Evolutionary conservation across 1,139 yeast genomes (phyloP).

Genomic region (Blastobotrys aristatus): DNA sequence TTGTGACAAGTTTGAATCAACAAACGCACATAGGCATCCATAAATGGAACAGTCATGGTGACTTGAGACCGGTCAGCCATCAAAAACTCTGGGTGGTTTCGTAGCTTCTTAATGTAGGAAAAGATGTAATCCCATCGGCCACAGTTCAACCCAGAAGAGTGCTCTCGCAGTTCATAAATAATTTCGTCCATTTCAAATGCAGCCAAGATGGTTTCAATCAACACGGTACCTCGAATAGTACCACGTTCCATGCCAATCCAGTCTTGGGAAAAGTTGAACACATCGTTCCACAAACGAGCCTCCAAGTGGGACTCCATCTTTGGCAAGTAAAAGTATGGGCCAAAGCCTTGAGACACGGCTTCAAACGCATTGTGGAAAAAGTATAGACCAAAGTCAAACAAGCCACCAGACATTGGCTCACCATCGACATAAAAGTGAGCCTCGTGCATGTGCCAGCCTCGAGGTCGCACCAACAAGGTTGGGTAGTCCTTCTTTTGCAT

Average conservation of each 20-base stretch:
- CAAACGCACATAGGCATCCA: conserved; percentile 63
- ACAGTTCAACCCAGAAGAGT: conserved; percentile 72
- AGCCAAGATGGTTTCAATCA: conserved; percentile 71
- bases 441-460: conserved; percentile 83
- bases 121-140: conserved; percentile 84
- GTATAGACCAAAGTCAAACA: conserved; percentile 73
- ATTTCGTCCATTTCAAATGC: conserved; percentile 81
- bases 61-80: conserved; percentile 72
- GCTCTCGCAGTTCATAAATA: conserved; percentile 68
- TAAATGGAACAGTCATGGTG: conserved; percentile 70
- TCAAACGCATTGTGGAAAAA: conserved; percentile 70
- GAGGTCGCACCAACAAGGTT: conserved; percentile 74
- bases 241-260: conserved; percentile 62
- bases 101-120: conserved; percentile 62
- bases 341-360: conserved; percentile 54
- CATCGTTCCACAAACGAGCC: conserved; percentile 76
- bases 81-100: conserved; percentile 57
- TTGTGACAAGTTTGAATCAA: conserved; percentile 68
- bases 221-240: conserved; percentile 71
- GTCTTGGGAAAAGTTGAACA: conserved; percentile 66
- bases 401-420: conserved; percentile 66
- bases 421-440: conserved; percentile 71
- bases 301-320: conserved; percentile 78
- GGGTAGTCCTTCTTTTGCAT: conserved; percentile 47
- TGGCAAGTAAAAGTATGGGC: conserved; percentile 76